These are phyloP conservation scores for Mycena amicta DNA, from an alignment of 768 basidiomycete genomes.

Conservation along the genomic window DNA sequence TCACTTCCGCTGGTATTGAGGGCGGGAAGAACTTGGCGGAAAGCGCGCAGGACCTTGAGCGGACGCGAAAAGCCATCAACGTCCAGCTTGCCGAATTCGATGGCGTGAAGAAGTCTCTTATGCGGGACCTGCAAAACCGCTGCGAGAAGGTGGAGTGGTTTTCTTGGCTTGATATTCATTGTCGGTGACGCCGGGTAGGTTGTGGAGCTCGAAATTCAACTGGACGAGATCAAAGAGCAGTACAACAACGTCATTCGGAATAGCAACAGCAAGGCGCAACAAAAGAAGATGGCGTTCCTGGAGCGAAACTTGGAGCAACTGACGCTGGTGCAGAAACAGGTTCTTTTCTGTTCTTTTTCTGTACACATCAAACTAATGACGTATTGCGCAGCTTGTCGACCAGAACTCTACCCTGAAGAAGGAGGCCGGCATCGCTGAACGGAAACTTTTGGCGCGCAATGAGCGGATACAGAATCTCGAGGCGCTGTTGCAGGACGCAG, in stretches of 20 bases:
- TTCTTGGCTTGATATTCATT: slow-evolving; percentile 9
- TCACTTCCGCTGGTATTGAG: slow-evolving; percentile 95
- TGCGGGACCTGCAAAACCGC: slow-evolving; percentile 98
- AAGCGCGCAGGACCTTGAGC: slow-evolving; percentile 95
- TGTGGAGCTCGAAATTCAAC: slow-evolving; percentile 97
- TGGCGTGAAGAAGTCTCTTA: slow-evolving; percentile 96
- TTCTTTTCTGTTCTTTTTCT: slow-evolving; percentile 34
- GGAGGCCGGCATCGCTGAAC: slow-evolving; percentile 95
- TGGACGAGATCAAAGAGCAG: slow-evolving; percentile 98
- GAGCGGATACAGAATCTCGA: slow-evolving; percentile 98
- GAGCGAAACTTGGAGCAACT: slow-evolving; percentile 96
- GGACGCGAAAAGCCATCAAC: slow-evolving; percentile 94
- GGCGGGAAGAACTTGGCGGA: slow-evolving; percentile 97
- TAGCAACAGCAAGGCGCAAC: slow-evolving; percentile 97
- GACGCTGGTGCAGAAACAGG: slow-evolving; percentile 97
- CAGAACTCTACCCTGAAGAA: slow-evolving; percentile 97
- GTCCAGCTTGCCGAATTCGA: slow-evolving; percentile 99
- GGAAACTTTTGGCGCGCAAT: slow-evolving; percentile 93
- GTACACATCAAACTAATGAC: slow-evolving; percentile 18
- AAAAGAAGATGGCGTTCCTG: slow-evolving; percentile 99
- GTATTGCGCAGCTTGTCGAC: slow-evolving; percentile 79
- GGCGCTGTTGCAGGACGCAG: slow-evolving; percentile 88
- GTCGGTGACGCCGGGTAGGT: slow-evolving; percentile 56
- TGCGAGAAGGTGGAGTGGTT: slow-evolving; percentile 85
- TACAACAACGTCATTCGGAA: slow-evolving; percentile 98